Percentiles rank a stretch among this genome's conserved stretches.
Conservation (phyloP, 2,329 filamentous ascomycete species). For the Exutisphaerella laricina region DNA sequence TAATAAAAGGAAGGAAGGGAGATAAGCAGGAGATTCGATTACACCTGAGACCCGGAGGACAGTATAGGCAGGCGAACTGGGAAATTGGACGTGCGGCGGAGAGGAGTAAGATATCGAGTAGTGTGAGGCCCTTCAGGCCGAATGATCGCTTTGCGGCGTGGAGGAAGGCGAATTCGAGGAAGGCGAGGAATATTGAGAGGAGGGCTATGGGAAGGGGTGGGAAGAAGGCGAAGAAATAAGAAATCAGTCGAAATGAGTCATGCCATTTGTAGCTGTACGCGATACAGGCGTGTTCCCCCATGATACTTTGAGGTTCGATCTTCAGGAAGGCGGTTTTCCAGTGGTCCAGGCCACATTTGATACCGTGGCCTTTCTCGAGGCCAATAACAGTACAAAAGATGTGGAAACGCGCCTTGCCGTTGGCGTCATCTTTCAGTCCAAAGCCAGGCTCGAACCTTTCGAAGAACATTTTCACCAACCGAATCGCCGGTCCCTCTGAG, state of each 20-base stretch:
- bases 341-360: too few species aligned
- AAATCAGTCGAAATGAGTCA: background rate
- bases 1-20: slow-evolving; percentile 30
- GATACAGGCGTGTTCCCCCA: background rate
- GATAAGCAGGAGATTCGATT: slow-evolving; percentile 34
- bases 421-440: too few species aligned
- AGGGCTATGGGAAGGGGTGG: slow-evolving; percentile 47
- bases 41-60: slow-evolving; percentile 52
- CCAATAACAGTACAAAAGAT: too few species aligned
- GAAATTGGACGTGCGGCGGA: slow-evolving; percentile 61
- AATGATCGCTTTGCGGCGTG: slow-evolving; percentile 60
- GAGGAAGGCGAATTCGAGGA: slow-evolving; percentile 53
- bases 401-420: too few species aligned
- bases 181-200: slow-evolving; percentile 48
- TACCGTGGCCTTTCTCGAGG: too few species aligned
- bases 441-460: too few species aligned
- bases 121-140: slow-evolving; percentile 50
- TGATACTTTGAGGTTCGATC: too few species aligned
- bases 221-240: slow-evolving; percentile 23
- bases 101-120: slow-evolving; percentile 47
- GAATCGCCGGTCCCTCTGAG: too few species aligned
- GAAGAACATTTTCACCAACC: too few species aligned
- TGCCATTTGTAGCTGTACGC: background rate
- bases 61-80: slow-evolving; percentile 61
- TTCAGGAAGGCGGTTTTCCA: too few species aligned